phyloP scores from a whole-genome alignment of 1,284 basidiomycete species.

The Vanrija pseudolonga region DNA sequence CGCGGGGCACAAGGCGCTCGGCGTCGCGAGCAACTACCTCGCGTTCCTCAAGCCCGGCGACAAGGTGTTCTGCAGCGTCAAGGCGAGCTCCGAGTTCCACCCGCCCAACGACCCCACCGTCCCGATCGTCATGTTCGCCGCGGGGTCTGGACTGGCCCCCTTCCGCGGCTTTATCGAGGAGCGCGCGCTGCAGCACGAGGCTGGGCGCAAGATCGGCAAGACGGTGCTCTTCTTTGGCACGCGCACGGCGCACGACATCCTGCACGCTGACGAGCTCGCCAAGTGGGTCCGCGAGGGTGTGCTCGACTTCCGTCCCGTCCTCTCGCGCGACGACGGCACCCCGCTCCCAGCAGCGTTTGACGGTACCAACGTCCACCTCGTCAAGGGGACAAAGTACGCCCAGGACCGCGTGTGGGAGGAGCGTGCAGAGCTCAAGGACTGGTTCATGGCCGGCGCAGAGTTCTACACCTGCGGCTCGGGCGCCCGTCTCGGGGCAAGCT shows the following conservation, averaged over 20 bases:
- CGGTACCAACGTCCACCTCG: not conserved
- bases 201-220: slow-evolving; percentile 53
- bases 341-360: not conserved
- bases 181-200: slow-evolving; percentile 54
- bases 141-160: slow-evolving; percentile 56
- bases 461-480: slow-evolving; percentile 55
- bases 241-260: slow-evolving; percentile 52
- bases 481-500: slow-evolving; percentile 7
- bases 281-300: slow-evolving; percentile 54
- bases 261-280: slow-evolving; percentile 53
- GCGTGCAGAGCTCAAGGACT: slow-evolving; percentile 44
- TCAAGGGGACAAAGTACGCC: slow-evolving; percentile 3
- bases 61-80: slow-evolving; percentile 53
- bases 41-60: slow-evolving; percentile 52
- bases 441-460: slow-evolving; percentile 50
- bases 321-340: slow-evolving; percentile 43
- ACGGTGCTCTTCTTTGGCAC: slow-evolving; percentile 55
- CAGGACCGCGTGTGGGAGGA: slow-evolving; percentile 55
- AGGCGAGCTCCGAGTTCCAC: slow-evolving; percentile 54
- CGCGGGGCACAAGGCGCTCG: slow-evolving; percentile 45
- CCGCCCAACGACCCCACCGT: slow-evolving; percentile 52
- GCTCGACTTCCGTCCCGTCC: slow-evolving; percentile 56
- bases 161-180: slow-evolving; percentile 59
- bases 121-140: slow-evolving; percentile 56
- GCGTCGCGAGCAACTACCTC: slow-evolving; percentile 56